Percentiles rank a stretch among this genome's conserved stretches.
Evolutionary conservation across 371 early-diverging fungal genomes (phyloP).

Genomic region (Phascolomyces articulosus): DNA sequence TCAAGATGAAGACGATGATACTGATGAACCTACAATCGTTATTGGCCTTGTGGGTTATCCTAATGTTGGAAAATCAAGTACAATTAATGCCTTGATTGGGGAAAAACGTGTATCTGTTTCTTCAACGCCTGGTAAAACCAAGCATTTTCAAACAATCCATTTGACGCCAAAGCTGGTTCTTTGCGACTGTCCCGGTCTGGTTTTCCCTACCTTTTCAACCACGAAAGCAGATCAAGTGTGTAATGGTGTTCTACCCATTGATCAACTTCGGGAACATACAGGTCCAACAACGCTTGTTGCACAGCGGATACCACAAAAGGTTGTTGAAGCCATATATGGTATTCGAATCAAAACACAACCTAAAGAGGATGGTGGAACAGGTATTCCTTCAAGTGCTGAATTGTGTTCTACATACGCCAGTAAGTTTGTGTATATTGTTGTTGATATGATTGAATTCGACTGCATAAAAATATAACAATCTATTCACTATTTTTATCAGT

Average conservation of each 20-base stretch:
- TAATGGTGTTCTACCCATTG: conserved; percentile 98
- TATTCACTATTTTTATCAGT: conserved; percentile 35
- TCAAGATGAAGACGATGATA: conserved; percentile 6
- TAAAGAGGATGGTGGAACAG: conserved; percentile 81
- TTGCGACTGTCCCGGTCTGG: conserved; percentile 99
- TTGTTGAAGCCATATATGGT: conserved; percentile 93
- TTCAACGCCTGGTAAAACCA: conserved; percentile 99
- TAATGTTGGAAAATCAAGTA: conserved; percentile 99
- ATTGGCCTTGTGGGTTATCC: conserved; percentile 99
- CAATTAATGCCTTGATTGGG: conserved; percentile 97
- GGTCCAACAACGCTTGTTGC: conserved; percentile 88
- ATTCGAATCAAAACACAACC: conserved; percentile 81
- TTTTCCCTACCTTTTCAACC: conserved; percentile 99
- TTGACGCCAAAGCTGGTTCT: conserved; percentile 84
- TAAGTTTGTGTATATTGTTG: conserved; percentile 17
- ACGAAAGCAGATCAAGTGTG: conserved; percentile 98
- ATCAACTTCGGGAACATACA: conserved; percentile 96
- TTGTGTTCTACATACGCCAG: conserved; percentile 78
- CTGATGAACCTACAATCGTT: conserved; percentile 59
- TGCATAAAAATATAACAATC: background rate
- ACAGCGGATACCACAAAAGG: conserved; percentile 85
- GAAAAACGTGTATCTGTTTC: conserved; percentile 96
- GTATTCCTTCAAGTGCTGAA: conserved; percentile 83
- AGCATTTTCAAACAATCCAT: conserved; percentile 97
- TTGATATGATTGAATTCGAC: background rate